Conservation (phyloP, 2,329 filamentous ascomycete genomes). For the Fusarium fujikuroi region DNA sequence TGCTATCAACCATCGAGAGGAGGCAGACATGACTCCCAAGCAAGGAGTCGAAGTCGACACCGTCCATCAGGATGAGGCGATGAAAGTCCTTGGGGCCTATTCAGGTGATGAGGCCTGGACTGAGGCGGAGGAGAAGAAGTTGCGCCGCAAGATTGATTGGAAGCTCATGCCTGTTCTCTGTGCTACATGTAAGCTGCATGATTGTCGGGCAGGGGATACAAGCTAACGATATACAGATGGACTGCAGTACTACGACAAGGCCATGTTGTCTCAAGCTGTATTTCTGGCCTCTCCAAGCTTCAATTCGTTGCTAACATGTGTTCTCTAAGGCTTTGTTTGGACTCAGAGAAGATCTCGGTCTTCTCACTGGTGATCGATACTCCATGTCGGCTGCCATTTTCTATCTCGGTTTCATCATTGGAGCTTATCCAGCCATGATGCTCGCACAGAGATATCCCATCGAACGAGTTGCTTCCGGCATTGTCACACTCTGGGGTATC, state of each 20-base stretch:
- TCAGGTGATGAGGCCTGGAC: slow-evolving; percentile 56
- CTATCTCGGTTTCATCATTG: slow-evolving; percentile 61
- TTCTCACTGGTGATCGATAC: slow-evolving; percentile 56
- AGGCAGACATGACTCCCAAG: not conserved
- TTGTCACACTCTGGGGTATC: slow-evolving; percentile 49
- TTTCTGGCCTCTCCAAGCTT: not conserved
- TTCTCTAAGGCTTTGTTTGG: slow-evolving; percentile 32
- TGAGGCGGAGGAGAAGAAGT: slow-evolving; percentile 53
- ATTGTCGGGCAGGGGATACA: not conserved
- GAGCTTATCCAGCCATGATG: slow-evolving; percentile 56
- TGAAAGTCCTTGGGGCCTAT: slow-evolving; percentile 55
- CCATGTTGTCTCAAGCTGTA: slow-evolving; percentile 64
- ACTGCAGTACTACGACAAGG: slow-evolving; percentile 61
- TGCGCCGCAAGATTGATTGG: slow-evolving; percentile 48
- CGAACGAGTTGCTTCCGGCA: slow-evolving; percentile 55
- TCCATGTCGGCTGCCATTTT: slow-evolving; percentile 58
- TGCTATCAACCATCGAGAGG: slow-evolving; percentile 20
- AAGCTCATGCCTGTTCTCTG: slow-evolving; percentile 58
- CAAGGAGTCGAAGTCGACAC: slow-evolving; percentile 21
- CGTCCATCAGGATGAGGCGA: slow-evolving; percentile 44
- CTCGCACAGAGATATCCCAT: slow-evolving; percentile 58
- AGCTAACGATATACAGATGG: not conserved
- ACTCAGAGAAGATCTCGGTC: slow-evolving; percentile 37
- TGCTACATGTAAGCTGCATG: slow-evolving; percentile 53
- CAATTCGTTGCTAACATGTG: not conserved